Conservation (phyloP, 2,329 filamentous ascomycete species). For the Xylaria sp. region DNA sequence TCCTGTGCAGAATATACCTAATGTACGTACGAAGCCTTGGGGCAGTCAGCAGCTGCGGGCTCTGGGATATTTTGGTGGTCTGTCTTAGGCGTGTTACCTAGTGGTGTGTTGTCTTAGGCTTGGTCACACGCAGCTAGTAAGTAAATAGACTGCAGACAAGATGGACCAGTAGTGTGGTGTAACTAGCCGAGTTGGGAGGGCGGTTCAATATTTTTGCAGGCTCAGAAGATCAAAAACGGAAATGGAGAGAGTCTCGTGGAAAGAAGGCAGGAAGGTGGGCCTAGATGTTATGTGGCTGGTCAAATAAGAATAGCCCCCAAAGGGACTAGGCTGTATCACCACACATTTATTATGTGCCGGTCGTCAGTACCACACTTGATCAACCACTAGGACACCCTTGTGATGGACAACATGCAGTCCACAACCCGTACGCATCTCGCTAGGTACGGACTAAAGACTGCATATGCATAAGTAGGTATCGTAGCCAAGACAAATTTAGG, state of each 20-base stretch:
- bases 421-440: conserved; percentile 13
- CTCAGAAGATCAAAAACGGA: conserved; percentile 27
- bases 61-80: conserved; percentile 24
- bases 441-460: background rate
- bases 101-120: conserved; percentile 17
- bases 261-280: conserved; percentile 12
- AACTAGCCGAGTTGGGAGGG: conserved; percentile 32
- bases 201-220: conserved; percentile 16
- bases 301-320: conserved; percentile 12
- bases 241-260: conserved; percentile 10
- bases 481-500: conserved; percentile 29
- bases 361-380: background rate
- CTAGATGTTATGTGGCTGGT: conserved; percentile 24
- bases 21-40: conserved; percentile 18
- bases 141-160: conserved; percentile 25
- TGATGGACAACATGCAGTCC: conserved; percentile 32
- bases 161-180: conserved; percentile 3
- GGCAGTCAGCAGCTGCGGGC: conserved; percentile 27
- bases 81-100: conserved; percentile 13
- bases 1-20: conserved; percentile 12
- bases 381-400: background rate
- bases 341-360: background rate
- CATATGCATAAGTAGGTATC: conserved; percentile 13
- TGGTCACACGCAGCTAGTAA: conserved; percentile 28
- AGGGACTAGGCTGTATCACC: background rate